Evolutionary conservation across 352 stramenopile genomes (phyloP).

Genomic region (Globisporangium middletonii): DNA sequence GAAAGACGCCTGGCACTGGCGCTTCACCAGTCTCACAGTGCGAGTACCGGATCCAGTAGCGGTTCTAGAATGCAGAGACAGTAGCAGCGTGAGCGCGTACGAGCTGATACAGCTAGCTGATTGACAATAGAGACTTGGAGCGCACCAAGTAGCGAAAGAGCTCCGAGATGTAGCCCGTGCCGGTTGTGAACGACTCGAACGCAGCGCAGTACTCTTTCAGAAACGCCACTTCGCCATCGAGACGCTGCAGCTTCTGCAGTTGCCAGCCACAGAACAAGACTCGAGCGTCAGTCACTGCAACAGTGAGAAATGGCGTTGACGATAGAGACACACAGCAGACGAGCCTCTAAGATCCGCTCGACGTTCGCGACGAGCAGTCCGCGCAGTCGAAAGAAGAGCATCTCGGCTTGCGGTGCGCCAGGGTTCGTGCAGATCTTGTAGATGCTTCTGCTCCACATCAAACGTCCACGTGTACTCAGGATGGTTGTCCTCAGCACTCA

Average conservation of each 20-base stretch:
- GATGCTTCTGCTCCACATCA: slow-evolving; percentile 39
- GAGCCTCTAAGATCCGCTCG: slow-evolving; percentile 47
- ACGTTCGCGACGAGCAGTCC: slow-evolving; percentile 66
- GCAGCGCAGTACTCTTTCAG: slow-evolving; percentile 57
- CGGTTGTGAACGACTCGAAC: slow-evolving; percentile 71
- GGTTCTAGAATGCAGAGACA: slow-evolving; percentile 33
- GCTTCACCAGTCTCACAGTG: slow-evolving; percentile 81
- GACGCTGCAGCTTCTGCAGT: slow-evolving; percentile 38
- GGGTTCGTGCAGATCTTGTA: slow-evolving; percentile 88
- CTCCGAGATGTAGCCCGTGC: slow-evolving; percentile 75
- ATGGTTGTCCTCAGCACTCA: neutral
- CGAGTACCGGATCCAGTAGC: slow-evolving; percentile 86
- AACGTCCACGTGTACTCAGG: neutral
- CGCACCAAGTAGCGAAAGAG: slow-evolving; percentile 74
- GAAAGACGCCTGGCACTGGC: slow-evolving; percentile 77
- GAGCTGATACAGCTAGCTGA: neutral
- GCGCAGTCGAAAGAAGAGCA: slow-evolving; percentile 76
- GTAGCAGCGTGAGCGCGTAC: neutral
- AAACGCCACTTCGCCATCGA: slow-evolving; percentile 62
- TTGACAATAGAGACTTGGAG: neutral
- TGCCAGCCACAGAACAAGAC: neutral
- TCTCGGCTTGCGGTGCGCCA: slow-evolving; percentile 68
- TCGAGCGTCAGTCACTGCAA: neutral
- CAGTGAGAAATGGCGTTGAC: neutral
- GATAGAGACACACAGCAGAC: slow-evolving; percentile 1